Conservation (phyloP, 371 early-diverging fungal species). For the Zancudomyces culisetae region DNA sequence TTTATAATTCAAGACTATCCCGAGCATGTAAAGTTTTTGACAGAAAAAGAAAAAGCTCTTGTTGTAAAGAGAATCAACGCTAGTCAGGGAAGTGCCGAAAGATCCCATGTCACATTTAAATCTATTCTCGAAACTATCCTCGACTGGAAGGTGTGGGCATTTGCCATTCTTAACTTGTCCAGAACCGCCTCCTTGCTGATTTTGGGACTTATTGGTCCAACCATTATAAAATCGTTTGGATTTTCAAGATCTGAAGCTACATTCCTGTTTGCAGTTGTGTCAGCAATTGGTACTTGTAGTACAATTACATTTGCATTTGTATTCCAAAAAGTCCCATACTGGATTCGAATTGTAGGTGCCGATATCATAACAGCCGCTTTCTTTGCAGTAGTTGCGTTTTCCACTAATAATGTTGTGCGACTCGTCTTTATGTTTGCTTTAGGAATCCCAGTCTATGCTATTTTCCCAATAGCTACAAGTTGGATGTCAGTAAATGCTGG, state of each 20-base stretch:
- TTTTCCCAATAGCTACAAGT: background rate
- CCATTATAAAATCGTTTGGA: constrained; percentile 25
- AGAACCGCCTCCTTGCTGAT: constrained; percentile 10
- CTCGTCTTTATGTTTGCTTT: background rate
- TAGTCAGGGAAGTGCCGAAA: constrained; percentile 8
- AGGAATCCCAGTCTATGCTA: background rate
- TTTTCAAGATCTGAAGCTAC: constrained; percentile 24
- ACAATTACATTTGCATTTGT: constrained; percentile 13
- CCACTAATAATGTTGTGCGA: background rate
- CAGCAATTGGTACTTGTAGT: constrained; percentile 15
- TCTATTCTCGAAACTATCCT: constrained; percentile 9
- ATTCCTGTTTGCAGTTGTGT: constrained; percentile 18
- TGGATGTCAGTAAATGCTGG: constrained; percentile 7
- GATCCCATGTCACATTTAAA: constrained; percentile 5
- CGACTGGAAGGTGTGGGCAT: constrained; percentile 22
- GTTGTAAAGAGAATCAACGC: constrained; percentile 9
- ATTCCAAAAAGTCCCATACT: background rate
- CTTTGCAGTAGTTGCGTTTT: background rate
- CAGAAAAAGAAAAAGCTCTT: constrained; percentile 10
- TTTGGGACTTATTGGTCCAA: constrained; percentile 21
- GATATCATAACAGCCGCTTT: background rate
- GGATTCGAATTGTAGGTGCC: background rate
- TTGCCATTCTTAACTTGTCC: constrained; percentile 15
- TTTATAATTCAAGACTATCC: constrained; percentile 17
- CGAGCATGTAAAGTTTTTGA: constrained; percentile 13